These are phyloP conservation scores for Paramecium octaurelia DNA, from an alignment of 73 alveolate species.

Conservation along the genomic window DNA sequence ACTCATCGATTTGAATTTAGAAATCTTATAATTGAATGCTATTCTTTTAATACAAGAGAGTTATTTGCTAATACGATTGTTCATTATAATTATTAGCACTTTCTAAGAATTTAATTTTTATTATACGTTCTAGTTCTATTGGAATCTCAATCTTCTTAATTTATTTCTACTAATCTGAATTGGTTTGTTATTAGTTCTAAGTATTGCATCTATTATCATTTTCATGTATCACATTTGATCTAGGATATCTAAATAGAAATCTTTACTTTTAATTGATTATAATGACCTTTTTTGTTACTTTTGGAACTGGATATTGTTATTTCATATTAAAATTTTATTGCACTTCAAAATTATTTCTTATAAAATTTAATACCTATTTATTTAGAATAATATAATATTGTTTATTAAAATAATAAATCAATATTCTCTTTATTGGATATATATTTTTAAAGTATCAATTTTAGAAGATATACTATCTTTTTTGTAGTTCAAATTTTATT, in stretches of 20 bases:
- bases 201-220: background rate
- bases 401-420: no score
- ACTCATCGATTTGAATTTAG: background rate
- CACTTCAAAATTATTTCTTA: background rate
- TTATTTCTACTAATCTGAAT: background rate
- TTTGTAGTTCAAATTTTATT: no score
- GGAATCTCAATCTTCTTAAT: background rate
- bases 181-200: background rate
- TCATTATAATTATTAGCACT: background rate
- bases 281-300: constrained; percentile 17
- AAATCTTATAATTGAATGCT: background rate
- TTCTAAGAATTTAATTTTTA: background rate
- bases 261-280: constrained; percentile 21
- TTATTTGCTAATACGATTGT: background rate
- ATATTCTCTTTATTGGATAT: no score
- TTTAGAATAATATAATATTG: no score
- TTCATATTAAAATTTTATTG: constrained; percentile 26
- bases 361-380: background rate
- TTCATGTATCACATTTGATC: background rate
- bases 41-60: background rate
- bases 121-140: background rate
- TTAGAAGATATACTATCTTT: no score
- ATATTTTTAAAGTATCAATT: no score
- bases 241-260: background rate
- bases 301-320: background rate